These are phyloP conservation scores for Spiraea crenata DNA, from an alignment of 331 rosid species.

Conservation along the genomic window DNA sequence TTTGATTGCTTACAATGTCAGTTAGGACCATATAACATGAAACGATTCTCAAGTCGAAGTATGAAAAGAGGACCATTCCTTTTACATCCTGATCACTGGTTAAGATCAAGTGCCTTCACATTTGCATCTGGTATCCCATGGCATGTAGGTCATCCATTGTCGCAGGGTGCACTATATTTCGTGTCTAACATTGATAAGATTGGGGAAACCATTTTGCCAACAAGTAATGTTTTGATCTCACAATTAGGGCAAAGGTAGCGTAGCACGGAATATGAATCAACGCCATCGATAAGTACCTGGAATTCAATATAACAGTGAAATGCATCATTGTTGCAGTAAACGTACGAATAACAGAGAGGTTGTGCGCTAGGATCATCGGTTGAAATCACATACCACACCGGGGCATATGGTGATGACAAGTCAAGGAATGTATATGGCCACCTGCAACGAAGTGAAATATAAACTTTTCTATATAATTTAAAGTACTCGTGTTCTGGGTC, in stretches of 20 bases:
- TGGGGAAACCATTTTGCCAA: slow-evolving; percentile 36
- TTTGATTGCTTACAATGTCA: no score
- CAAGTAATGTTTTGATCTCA: slow-evolving; percentile 25
- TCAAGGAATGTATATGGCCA: slow-evolving; percentile 93
- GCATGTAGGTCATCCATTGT: no score
- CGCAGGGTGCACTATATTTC: not conserved
- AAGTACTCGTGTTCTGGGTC: not conserved
- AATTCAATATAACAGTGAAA: slow-evolving; percentile 6
- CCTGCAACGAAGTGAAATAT: slow-evolving; percentile 43
- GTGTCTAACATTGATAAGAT: slow-evolving; percentile 25
- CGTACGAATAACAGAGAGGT: not conserved
- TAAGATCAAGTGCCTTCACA: no score
- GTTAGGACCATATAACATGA: no score
- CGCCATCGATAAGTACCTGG: slow-evolving; percentile 45
- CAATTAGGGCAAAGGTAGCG: slow-evolving; percentile 26
- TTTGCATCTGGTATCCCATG: no score
- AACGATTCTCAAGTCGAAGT: no score
- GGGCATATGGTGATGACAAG: slow-evolving; percentile 61
- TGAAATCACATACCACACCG: slow-evolving; percentile 53
- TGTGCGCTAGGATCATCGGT: slow-evolving; percentile 1
- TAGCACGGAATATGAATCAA: slow-evolving; percentile 47
- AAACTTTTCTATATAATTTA: slow-evolving; percentile 1
- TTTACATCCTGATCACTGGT: no score
- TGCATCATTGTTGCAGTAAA: not conserved
- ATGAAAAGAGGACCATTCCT: no score